Conservation (phyloP, 108 stramenopile species). For the Cylindrotheca closterium region DNA sequence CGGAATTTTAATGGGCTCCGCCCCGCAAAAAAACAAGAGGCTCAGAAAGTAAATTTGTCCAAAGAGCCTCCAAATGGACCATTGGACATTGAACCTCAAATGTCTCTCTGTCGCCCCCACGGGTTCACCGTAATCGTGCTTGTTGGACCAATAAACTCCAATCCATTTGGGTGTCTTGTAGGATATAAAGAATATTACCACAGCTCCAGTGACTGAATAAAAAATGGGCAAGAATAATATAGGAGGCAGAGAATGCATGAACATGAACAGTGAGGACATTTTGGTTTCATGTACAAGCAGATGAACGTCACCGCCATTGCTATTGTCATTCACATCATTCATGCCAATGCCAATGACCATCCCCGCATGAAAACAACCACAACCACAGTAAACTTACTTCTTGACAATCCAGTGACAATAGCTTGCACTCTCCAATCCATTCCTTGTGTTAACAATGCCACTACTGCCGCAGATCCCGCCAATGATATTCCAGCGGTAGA, state of each 20-base stretch:
- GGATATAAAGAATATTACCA: not conserved
- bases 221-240: not conserved
- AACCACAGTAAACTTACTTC: too few species aligned
- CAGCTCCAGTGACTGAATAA: not conserved
- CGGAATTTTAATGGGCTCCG: not conserved
- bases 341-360: too few species aligned
- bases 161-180: not conserved
- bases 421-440: not conserved
- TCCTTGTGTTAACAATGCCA: not conserved
- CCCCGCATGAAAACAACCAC: not conserved
- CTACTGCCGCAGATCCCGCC: not conserved
- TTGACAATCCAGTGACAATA: not conserved
- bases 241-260: not conserved
- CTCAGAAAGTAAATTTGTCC: not conserved
- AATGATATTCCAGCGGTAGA: not conserved
- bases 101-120: not conserved
- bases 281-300: too few species aligned
- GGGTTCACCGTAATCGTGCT: not conserved
- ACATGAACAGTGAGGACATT: too few species aligned
- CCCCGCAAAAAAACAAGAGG: not conserved
- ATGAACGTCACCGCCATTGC: too few species aligned
- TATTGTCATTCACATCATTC: too few species aligned
- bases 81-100: not conserved
- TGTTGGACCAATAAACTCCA: not conserved
- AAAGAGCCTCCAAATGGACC: not conserved